Conservation (phyloP, 1,284 basidiomycete genomes). For the Butyriboletus appendiculatus region DNA sequence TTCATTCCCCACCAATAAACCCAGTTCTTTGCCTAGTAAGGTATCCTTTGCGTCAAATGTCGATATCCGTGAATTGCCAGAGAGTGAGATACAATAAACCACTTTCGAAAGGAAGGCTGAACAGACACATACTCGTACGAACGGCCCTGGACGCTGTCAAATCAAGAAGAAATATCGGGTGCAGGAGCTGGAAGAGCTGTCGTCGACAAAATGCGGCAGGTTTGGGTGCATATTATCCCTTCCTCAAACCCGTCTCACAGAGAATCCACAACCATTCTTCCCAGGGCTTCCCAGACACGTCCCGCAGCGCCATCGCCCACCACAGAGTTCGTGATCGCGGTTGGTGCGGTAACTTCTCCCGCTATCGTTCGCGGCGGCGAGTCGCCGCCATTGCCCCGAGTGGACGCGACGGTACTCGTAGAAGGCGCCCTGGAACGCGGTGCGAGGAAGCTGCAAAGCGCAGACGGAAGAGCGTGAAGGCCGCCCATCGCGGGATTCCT, state of each 20-base stretch:
- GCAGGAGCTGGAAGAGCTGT: background rate
- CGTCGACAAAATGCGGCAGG: background rate
- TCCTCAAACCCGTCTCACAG: constrained; percentile 1
- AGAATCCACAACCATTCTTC: constrained; percentile 27
- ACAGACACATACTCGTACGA: background rate
- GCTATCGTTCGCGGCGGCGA: background rate
- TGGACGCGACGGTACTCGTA: constrained; percentile 23
- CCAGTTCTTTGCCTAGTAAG: background rate
- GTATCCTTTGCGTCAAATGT: background rate
- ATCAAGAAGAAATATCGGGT: background rate
- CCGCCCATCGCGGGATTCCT: background rate
- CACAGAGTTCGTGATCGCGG: background rate
- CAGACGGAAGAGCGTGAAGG: constrained; percentile 8
- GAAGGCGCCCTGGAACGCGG: constrained; percentile 21
- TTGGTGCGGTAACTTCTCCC: background rate
- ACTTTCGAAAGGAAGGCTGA: background rate
- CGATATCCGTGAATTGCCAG: constrained; percentile 3
- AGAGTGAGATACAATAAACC: constrained; percentile 1
- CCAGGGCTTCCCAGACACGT: constrained; percentile 23
- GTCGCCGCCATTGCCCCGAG: background rate
- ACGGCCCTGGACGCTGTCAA: background rate
- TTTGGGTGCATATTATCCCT: background rate
- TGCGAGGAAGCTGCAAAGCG: constrained; percentile 11
- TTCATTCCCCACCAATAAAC: background rate
- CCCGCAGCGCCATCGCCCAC: constrained; percentile 8